Percentiles rank a stretch among this genome's conserved stretches.
These are phyloP conservation scores for Vanilla planifolia DNA, from an alignment of 106 monocot genomes.

Conservation along the genomic window DNA sequence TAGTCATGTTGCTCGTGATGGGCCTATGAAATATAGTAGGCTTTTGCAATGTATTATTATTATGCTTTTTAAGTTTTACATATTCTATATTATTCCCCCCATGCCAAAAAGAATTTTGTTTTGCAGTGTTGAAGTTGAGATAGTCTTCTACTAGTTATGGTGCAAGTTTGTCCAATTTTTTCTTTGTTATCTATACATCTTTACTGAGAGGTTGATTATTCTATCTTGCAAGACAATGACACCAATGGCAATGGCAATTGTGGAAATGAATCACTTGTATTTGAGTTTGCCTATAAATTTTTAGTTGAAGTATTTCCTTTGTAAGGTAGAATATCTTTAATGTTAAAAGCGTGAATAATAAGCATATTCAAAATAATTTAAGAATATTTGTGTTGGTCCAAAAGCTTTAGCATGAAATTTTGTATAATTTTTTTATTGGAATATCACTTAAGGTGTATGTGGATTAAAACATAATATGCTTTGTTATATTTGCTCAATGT, in stretches of 20 bases:
- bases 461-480: neutral
- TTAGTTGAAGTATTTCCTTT: no score
- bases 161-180: neutral
- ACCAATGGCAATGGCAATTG: neutral
- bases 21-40: no score
- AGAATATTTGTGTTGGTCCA: neutral
- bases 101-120: neutral
- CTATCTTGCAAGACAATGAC: neutral
- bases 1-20: no score
- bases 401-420: neutral
- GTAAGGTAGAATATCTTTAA: neutral
- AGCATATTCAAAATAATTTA: neutral
- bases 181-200: neutral
- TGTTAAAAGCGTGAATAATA: neutral
- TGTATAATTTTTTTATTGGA: neutral
- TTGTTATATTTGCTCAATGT: neutral
- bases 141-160: conserved; percentile 3
- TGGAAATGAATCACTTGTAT: neutral
- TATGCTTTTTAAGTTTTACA: no score
- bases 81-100: no score
- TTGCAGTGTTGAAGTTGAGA: neutral
- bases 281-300: no score
- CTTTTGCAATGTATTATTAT: no score
- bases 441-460: neutral
- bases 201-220: neutral